Evolutionary conservation across 1,284 basidiomycete species (phyloP).

Genomic region (Ganoderma lingzhi): DNA sequence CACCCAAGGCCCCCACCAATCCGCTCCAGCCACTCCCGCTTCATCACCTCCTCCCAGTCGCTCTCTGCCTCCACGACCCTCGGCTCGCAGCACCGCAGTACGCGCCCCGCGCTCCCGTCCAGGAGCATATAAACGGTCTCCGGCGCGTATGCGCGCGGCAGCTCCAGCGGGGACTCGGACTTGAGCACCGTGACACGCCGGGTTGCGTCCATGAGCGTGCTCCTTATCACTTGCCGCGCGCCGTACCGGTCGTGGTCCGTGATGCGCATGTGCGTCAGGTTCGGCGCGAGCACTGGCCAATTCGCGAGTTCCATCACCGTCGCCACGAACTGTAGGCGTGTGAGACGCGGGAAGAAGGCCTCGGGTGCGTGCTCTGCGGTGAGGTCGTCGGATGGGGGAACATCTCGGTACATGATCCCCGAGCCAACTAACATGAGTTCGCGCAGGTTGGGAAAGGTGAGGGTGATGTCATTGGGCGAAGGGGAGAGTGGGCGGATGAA

Average conservation of each 20-base stretch:
- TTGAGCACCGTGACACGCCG: background rate
- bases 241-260: constrained; percentile 4
- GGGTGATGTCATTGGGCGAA: background rate
- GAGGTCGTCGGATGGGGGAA: background rate
- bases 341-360: background rate
- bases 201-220: background rate
- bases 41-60: constrained; percentile 8
- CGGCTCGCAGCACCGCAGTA: background rate
- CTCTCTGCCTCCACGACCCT: background rate
- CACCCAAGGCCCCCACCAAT: background rate
- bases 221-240: background rate
- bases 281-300: background rate
- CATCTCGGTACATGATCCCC: background rate
- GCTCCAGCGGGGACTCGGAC: background rate
- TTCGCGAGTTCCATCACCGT: background rate
- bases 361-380: background rate
- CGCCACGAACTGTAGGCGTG: constrained; percentile 2
- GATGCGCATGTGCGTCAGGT: constrained; percentile 6
- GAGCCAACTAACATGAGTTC: constrained; percentile 4
- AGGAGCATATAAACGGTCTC: background rate
- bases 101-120: background rate
- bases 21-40: constrained; percentile 7
- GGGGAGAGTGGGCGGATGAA: background rate
- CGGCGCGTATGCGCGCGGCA: background rate
- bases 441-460: background rate